Base-by-base conservation (phyloP, 2,329 filamentous ascomycete species). In the Madurella mycetomatis region DNA sequence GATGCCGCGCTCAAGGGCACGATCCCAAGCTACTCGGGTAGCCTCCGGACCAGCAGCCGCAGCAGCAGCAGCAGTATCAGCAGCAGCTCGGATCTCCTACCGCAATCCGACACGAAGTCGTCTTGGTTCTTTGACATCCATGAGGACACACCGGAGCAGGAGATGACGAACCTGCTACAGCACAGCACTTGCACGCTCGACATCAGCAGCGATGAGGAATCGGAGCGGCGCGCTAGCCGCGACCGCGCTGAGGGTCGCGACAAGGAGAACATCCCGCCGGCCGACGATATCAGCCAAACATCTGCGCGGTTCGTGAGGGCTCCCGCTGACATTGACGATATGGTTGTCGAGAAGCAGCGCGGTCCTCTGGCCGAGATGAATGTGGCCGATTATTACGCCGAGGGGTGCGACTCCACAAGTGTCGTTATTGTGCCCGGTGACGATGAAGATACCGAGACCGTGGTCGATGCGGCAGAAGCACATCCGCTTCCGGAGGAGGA, bases 81-180 rank as follows among this genome's bases (percentile, higher is more conserved):
- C 47, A 53, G 31, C 46, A 41, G 30, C 31, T 41, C 48, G 9
- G n/a, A 45, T 8, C 41, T 80, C 37, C 59, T 71, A 41, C 74
- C 76, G 56, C 34, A 48, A 2, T 66, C 76, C 18, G 76, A 80
- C 50, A 69, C 79, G 63, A 82, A 87, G 66, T 78, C 83, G 34
- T 79, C 79, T 54, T 96, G 91, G 92, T 87, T 87, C 75, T 97
- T 99, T 67, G 88, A 92, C 55, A 97, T 99, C 65, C 86, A 96
- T 68, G 90, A 96, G 68, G 92, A 99, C 70, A 90, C 89, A 0
- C 83, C 87, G 8, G 89, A 96, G 68, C 88, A 96, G 67, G 87
- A 95, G 67, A 88, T 94, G 72, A 90, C 91, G 64, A 96, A 95
- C 65, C 76, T 96, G 40, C 89, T 97, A 73, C 89, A 96, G 71